Evolutionary conservation across 164 flowering plant species (phyloP).

Genomic region (Litsea cubeba): DNA sequence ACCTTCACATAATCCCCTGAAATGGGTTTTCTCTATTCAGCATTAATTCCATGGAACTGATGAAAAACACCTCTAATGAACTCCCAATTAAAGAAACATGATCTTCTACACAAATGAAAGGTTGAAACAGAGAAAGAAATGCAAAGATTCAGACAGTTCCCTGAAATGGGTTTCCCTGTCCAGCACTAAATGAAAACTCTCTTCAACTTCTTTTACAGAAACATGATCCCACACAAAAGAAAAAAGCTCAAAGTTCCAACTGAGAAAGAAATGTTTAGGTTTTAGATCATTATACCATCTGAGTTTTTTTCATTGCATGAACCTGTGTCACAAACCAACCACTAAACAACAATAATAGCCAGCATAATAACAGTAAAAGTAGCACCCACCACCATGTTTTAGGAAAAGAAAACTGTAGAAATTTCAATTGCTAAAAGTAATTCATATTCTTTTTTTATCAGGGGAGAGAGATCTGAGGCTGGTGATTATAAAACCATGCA

Average conservation of each 20-base stretch:
- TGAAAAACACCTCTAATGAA: not conserved
- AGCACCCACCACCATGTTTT: not conserved
- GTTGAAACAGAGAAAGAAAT: not conserved
- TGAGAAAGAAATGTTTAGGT: too few species aligned
- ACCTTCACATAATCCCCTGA: conserved; percentile 6
- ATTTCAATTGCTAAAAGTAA: not conserved
- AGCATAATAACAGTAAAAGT: not conserved
- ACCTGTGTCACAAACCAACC: not conserved
- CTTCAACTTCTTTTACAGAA: too few species aligned
- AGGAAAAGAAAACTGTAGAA: not conserved
- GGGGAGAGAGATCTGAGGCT: not conserved
- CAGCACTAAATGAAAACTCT: too few species aligned
- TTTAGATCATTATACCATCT: not conserved
- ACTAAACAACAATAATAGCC: not conserved
- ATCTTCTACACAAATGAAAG: not conserved
- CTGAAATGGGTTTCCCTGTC: conserved; percentile 22
- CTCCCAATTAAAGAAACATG: not conserved
- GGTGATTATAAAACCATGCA: not conserved
- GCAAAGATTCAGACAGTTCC: conserved; percentile 15
- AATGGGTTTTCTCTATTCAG: not conserved
- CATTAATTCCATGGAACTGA: not conserved
- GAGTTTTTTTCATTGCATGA: not conserved
- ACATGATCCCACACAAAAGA: not conserved
- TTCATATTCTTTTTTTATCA: not conserved
- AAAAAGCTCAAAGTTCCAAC: not conserved